Conservation (phyloP, 345 rosid species). For the Lumnitzera littorea region DNA sequence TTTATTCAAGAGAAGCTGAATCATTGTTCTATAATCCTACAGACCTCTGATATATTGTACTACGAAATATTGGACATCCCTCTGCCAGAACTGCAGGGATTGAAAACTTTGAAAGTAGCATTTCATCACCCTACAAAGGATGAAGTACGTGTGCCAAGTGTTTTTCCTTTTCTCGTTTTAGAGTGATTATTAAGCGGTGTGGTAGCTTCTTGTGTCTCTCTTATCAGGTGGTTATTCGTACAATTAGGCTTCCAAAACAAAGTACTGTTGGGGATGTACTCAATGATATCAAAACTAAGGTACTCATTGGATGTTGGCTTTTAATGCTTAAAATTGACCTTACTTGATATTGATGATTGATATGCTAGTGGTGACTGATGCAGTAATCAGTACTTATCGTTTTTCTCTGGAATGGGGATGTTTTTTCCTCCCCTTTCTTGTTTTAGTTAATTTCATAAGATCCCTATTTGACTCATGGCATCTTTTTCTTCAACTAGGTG, state of each 20-base stretch:
- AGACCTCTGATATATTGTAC: constrained; percentile 88
- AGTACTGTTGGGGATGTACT: constrained; percentile 90
- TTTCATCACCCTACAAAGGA: constrained; percentile 77
- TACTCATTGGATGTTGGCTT: constrained; percentile 11
- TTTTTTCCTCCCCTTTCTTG: too few species aligned
- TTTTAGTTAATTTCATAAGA: too few species aligned
- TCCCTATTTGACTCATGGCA: not conserved
- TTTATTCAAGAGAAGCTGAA: constrained; percentile 10
- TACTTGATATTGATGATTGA: too few species aligned
- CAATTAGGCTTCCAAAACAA: constrained; percentile 87
- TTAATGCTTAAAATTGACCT: not conserved
- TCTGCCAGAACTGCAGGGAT: constrained; percentile 86
- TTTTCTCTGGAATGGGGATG: not conserved
- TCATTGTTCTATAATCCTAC: constrained; percentile 15
- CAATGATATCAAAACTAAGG: constrained; percentile 85
- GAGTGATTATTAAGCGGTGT: constrained; percentile 1
- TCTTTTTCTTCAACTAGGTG: constrained; percentile 45
- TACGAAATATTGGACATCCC: constrained; percentile 96
- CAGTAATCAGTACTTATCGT: not conserved
- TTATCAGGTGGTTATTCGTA: constrained; percentile 75
- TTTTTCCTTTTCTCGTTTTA: not conserved
- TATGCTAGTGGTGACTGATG: not conserved
- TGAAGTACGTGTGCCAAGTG: constrained; percentile 49
- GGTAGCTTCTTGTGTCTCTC: not conserved
- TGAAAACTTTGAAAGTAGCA: constrained; percentile 84